These are phyloP conservation scores for Hirschfeldia incana DNA, from an alignment of 345 rosid genomes.

Conservation along the genomic window DNA sequence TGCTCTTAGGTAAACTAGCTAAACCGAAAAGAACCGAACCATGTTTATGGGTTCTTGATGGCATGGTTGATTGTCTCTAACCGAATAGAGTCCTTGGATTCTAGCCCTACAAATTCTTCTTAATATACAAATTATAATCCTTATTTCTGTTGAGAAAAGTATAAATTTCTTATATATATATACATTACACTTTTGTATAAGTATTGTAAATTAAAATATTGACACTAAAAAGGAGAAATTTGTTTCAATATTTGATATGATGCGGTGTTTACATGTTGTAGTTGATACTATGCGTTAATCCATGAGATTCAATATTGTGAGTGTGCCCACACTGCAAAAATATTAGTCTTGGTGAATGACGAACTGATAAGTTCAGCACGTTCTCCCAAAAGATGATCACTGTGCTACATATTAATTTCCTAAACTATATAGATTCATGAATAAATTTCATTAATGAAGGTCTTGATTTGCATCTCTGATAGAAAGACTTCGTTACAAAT, in stretches of 20 bases:
- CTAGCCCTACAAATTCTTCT: not conserved
- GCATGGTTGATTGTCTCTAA: constrained; percentile 6
- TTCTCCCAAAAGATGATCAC: not conserved
- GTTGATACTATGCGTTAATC: not conserved
- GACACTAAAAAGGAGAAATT: not conserved
- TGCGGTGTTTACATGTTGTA: not conserved
- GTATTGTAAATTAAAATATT: not conserved
- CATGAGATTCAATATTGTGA: not conserved
- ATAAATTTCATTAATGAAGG: not conserved
- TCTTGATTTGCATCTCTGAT: not conserved
- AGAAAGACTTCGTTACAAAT: not conserved
- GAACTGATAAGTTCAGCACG: not conserved
- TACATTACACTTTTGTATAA: not conserved
- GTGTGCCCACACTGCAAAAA: not conserved
- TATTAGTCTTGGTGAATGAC: not conserved
- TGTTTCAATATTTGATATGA: not conserved
- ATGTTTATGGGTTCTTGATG: not conserved
- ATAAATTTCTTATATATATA: not conserved
- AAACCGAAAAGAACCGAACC: constrained; percentile 12
- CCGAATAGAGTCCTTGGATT: not conserved
- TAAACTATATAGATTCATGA: not conserved
- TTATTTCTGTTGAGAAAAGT: not conserved
- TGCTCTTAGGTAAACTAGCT: not conserved
- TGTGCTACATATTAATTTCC: not conserved
- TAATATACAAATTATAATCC: not conserved